Conservation (phyloP, 1,139 yeast genomes). For the Sugiyamaella japonica region DNA sequence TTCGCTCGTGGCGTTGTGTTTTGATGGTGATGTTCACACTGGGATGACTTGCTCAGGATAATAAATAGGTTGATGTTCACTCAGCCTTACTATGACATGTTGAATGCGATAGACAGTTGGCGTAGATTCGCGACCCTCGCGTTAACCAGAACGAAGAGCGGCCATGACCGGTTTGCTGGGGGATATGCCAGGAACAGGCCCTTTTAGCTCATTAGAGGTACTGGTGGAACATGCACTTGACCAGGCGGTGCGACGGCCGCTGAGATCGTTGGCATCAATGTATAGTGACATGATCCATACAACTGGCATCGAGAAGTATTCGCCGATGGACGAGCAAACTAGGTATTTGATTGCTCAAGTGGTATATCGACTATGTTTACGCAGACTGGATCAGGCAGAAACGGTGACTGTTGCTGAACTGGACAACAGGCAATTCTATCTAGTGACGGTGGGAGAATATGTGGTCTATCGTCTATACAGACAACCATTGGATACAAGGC, state of each 20-base stretch:
- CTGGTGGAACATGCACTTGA: conserved; percentile 3
- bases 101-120: neutral
- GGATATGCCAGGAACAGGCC: neutral
- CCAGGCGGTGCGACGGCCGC: conserved; percentile 10
- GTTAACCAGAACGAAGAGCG: neutral
- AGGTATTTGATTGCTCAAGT: conserved; percentile 5
- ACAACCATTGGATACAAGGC: neutral
- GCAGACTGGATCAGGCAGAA: neutral
- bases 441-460: conserved; percentile 11
- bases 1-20: conserved; percentile 2
- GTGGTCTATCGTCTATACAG: conserved; percentile 5
- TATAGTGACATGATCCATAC: conserved; percentile 8
- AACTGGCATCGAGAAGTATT: conserved; percentile 3
- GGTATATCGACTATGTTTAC: conserved; percentile 3
- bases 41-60: neutral
- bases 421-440: conserved; percentile 2
- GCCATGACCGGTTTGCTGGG: neutral
- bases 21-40: neutral
- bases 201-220: neutral
- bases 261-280: conserved; percentile 10
- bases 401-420: neutral
- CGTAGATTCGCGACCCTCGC: too few species aligned
- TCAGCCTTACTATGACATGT: neutral
- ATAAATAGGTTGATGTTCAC: neutral
- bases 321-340: neutral